These are phyloP conservation scores for Sergeia podlipaevii DNA, from an alignment of 208 protist species.

Conservation along the genomic window DNA sequence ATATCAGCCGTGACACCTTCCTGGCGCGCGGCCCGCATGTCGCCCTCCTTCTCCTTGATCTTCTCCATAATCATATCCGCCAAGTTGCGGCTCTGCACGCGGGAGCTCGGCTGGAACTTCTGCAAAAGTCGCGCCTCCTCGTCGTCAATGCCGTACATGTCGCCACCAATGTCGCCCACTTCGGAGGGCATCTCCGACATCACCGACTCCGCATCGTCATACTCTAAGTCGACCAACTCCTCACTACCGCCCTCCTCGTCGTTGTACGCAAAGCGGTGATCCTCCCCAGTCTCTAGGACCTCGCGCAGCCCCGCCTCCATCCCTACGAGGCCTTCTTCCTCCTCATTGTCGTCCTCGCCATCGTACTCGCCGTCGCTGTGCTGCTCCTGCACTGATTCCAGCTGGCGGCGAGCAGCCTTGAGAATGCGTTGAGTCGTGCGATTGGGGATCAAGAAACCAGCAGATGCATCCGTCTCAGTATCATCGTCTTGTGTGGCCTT, in stretches of 20 bases:
- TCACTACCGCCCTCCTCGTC: slow-evolving; percentile 43
- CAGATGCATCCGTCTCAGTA: slow-evolving; percentile 24
- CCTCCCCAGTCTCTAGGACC: not conserved
- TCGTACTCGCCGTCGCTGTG: slow-evolving; percentile 8
- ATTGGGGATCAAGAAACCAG: slow-evolving; percentile 67
- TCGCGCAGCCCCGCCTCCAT: slow-evolving; percentile 10
- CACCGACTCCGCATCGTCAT: slow-evolving; percentile 75
- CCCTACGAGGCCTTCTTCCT: slow-evolving; percentile 14
- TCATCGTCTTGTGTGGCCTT: slow-evolving; percentile 16
- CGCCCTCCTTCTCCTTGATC: slow-evolving; percentile 81
- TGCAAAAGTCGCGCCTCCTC: slow-evolving; percentile 86
- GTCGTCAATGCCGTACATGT: slow-evolving; percentile 86
- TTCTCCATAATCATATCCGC: slow-evolving; percentile 92
- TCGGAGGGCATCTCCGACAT: slow-evolving; percentile 77
- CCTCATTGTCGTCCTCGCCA: slow-evolving; percentile 19
- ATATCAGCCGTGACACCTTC: not conserved
- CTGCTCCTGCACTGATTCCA: slow-evolving; percentile 55
- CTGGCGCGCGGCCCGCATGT: slow-evolving; percentile 13
- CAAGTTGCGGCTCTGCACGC: slow-evolving; percentile 85
- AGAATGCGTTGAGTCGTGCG: slow-evolving; percentile 78
- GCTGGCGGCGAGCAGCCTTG: slow-evolving; percentile 62
- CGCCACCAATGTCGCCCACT: slow-evolving; percentile 27
- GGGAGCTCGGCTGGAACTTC: slow-evolving; percentile 82
- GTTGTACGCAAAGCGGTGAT: slow-evolving; percentile 2
- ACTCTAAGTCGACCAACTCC: slow-evolving; percentile 61